phyloP scores from a whole-genome alignment of 1,284 basidiomycete genomes.

The Malassezia brasiliensis region DNA sequence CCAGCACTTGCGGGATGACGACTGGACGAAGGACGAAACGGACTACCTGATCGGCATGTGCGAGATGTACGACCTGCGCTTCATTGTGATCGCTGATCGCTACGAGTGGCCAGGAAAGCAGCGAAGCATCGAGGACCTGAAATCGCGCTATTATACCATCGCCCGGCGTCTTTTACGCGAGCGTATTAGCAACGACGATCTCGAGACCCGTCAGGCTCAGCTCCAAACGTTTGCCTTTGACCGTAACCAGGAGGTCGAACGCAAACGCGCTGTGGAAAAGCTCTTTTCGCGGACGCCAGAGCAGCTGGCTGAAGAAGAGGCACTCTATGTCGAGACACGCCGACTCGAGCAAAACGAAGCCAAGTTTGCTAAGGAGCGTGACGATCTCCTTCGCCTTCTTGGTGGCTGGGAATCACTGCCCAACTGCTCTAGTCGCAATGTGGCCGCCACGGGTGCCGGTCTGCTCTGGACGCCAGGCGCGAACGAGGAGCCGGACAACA shows the following conservation, averaged over 20 bases:
- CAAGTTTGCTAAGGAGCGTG: constrained; percentile 75
- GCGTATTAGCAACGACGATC: constrained; percentile 50
- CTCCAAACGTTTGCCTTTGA: constrained; percentile 49
- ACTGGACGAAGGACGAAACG: constrained; percentile 91
- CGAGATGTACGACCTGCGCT: constrained; percentile 74
- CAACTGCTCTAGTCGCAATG: constrained; percentile 25
- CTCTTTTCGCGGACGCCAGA: constrained; percentile 76
- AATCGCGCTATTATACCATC: constrained; percentile 86
- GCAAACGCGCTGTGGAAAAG: constrained; percentile 76
- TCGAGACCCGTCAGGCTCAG: constrained; percentile 33
- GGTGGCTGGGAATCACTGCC: constrained; percentile 48
- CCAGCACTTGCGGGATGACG: constrained; percentile 65
- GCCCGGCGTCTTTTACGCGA: constrained; percentile 78
- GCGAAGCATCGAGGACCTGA: constrained; percentile 58
- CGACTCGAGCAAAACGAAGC: constrained; percentile 86
- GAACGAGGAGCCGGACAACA: not conserved
- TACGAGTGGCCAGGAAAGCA: constrained; percentile 57
- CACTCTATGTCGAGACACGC: constrained; percentile 85
- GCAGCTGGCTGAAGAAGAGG: constrained; percentile 90
- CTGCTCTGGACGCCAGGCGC: constrained; percentile 20
- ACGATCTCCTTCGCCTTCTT: constrained; percentile 74
- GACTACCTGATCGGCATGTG: constrained; percentile 80
- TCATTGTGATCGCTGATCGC: constrained; percentile 80
- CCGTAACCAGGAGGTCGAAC: constrained; percentile 71
- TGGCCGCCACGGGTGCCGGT: constrained; percentile 40